These are phyloP conservation scores for Psilocybe tampanensis DNA, from an alignment of 768 basidiomycete species.

Conservation along the genomic window DNA sequence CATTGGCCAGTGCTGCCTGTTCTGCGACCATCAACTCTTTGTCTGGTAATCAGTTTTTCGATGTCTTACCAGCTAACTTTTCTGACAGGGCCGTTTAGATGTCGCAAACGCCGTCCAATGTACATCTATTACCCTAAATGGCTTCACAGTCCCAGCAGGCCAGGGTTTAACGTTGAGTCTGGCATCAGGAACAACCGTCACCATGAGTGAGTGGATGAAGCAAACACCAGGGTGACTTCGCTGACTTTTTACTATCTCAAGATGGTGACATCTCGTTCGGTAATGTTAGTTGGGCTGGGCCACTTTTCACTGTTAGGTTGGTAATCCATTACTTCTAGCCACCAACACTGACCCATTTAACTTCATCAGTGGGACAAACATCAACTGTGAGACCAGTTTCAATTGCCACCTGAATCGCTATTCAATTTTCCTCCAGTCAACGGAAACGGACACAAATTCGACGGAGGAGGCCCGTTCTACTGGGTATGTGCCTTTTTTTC, in stretches of 20 bases:
- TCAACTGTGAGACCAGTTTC: conserved; percentile 40
- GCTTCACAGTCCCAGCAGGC: conserved; percentile 60
- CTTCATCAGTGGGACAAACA: conserved; percentile 41
- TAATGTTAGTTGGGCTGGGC: conserved; percentile 53
- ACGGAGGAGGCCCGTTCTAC: conserved; percentile 46
- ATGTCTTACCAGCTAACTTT: background rate
- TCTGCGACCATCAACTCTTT: conserved; percentile 59
- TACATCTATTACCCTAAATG: conserved; percentile 56
- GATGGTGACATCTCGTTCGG: conserved; percentile 63
- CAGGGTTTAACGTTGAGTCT: conserved; percentile 50
- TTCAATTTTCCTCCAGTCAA: conserved; percentile 30
- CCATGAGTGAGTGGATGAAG: conserved; percentile 45
- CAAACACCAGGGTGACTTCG: background rate
- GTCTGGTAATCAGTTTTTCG: conserved; percentile 24
- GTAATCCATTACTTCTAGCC: background rate
- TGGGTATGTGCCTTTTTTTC: conserved; percentile 29
- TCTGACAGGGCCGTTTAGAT: background rate
- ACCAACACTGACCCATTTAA: background rate
- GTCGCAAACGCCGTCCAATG: conserved; percentile 40
- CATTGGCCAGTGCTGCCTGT: conserved; percentile 32
- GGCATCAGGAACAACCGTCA: conserved; percentile 53
- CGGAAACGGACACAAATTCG: conserved; percentile 43
- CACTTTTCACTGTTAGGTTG: conserved; percentile 54
- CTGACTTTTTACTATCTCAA: conserved; percentile 19
- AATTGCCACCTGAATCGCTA: background rate